Percentiles rank a stretch among this genome's conserved stretches.
These are phyloP conservation scores for Penicillium robsamsonii DNA, from an alignment of 495 filamentous ascomycete species.

Conservation along the genomic window DNA sequence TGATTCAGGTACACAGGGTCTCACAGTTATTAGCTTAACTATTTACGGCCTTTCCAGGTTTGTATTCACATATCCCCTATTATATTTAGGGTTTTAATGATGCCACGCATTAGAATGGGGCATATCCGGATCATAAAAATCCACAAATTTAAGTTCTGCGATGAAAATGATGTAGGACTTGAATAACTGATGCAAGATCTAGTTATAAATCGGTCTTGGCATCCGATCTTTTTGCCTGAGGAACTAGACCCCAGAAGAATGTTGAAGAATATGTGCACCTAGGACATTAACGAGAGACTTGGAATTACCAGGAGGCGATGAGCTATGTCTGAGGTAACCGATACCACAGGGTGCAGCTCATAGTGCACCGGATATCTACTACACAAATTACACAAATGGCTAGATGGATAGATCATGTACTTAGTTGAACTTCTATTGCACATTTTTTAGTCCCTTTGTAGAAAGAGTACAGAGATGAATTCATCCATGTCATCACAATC, in stretches of 20 bases:
- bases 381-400: not conserved
- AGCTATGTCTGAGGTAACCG: not conserved
- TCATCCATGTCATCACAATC: conserved; percentile 22
- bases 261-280: not conserved
- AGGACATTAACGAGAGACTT: not conserved
- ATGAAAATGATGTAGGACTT: not conserved
- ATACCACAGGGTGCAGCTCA: not conserved
- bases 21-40: no score
- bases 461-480: conserved; percentile 20
- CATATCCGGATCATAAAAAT: not conserved
- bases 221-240: not conserved
- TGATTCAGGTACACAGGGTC: not conserved
- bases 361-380: not conserved
- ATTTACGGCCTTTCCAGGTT: no score
- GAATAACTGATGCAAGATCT: no score
- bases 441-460: conserved; percentile 11
- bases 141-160: not conserved
- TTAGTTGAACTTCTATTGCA: conserved; percentile 17
- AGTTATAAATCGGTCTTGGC: not conserved
- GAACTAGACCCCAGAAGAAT: not conserved
- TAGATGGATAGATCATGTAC: conserved; percentile 13
- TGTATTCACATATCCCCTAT: no score
- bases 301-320: not conserved
- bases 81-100: no score
- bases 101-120: no score